A percentile compares a stretch with the other conserved stretches of the same genome.
Evolutionary conservation across 169 alveolate genomes (phyloP).

Genomic region (Plasmodium gonderi): DNA sequence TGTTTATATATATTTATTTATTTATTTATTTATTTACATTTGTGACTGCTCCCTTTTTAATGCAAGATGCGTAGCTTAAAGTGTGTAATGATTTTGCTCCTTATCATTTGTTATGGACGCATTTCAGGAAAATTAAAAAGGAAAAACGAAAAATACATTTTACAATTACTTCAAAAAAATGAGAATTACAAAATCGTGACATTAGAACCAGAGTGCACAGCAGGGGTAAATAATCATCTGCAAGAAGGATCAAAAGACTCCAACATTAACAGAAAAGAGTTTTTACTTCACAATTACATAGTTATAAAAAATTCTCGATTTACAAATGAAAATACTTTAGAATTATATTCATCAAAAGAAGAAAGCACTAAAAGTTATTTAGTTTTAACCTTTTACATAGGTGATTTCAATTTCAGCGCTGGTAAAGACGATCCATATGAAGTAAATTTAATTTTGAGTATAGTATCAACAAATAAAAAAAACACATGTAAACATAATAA

Average conservation of each 20-base stretch:
- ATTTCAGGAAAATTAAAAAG: neutral
- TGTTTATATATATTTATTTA: neutral
- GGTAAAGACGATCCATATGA: slow-evolving; percentile 4
- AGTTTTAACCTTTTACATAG: slow-evolving; percentile 60
- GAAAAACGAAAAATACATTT: neutral
- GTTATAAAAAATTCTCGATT: slow-evolving; percentile 48
- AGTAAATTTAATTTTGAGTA: slow-evolving; percentile 19
- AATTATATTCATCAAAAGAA: slow-evolving; percentile 21
- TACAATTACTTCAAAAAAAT: slow-evolving; percentile 20
- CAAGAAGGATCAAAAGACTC: neutral
- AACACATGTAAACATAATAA: slow-evolving; percentile 4
- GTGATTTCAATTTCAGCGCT: slow-evolving; percentile 18
- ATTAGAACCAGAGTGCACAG: slow-evolving; percentile 55
- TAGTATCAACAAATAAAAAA: slow-evolving; percentile 5
- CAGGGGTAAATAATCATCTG: neutral
- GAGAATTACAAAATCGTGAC: slow-evolving; percentile 18
- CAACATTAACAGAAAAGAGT: slow-evolving; percentile 49
- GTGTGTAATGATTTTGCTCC: neutral
- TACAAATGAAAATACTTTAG: slow-evolving; percentile 16
- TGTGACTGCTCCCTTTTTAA: neutral
- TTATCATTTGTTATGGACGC: neutral
- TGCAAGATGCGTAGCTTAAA: slow-evolving; percentile 13
- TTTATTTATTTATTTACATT: neutral
- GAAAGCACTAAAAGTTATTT: slow-evolving; percentile 13
- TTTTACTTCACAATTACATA: slow-evolving; percentile 32